A percentile compares a stretch with the other conserved stretches of the same genome.
Conservation (phyloP, 2,329 filamentous ascomycete genomes). For the Neopestalotiopsis clavispora region DNA sequence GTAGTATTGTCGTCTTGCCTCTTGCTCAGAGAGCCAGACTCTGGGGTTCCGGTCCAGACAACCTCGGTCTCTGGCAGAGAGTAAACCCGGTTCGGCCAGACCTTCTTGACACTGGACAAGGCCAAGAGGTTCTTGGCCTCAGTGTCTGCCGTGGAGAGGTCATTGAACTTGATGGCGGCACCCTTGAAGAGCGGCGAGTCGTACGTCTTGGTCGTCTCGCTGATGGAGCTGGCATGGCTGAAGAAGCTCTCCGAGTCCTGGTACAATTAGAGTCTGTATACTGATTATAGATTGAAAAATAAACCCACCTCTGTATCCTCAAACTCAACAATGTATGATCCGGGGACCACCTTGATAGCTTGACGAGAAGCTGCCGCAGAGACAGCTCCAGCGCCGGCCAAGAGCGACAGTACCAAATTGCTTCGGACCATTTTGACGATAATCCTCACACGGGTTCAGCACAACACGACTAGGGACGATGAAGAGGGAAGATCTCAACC, state of each 20-base stretch:
- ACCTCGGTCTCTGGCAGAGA: constrained; percentile 49
- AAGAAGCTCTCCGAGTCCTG: constrained; percentile 49
- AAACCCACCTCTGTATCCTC: constrained; percentile 51
- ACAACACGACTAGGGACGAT: constrained; percentile 13
- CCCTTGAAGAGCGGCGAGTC: constrained; percentile 59
- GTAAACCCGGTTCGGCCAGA: constrained; percentile 54
- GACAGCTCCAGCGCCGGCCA: constrained; percentile 27
- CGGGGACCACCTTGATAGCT: constrained; percentile 36
- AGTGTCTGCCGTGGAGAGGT: constrained; percentile 48
- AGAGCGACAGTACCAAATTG: constrained; percentile 30
- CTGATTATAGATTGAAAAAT: background rate
- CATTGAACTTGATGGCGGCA: constrained; percentile 56
- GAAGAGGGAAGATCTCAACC: constrained; percentile 18
- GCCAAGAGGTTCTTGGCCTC: constrained; percentile 45
- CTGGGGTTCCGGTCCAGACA: constrained; percentile 46
- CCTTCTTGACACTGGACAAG: constrained; percentile 50
- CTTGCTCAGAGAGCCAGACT: constrained; percentile 33
- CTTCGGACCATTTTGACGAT: constrained; percentile 30
- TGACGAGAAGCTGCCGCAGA: constrained; percentile 3
- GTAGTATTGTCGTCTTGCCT: constrained; percentile 34
- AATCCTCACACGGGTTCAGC: constrained; percentile 18
- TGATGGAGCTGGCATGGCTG: constrained; percentile 42
- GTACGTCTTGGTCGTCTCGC: constrained; percentile 51
- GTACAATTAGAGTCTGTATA: background rate
- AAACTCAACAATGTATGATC: constrained; percentile 59